Conservation (phyloP, 768 basidiomycete species). For the Coprinopsis strossmayeri region DNA sequence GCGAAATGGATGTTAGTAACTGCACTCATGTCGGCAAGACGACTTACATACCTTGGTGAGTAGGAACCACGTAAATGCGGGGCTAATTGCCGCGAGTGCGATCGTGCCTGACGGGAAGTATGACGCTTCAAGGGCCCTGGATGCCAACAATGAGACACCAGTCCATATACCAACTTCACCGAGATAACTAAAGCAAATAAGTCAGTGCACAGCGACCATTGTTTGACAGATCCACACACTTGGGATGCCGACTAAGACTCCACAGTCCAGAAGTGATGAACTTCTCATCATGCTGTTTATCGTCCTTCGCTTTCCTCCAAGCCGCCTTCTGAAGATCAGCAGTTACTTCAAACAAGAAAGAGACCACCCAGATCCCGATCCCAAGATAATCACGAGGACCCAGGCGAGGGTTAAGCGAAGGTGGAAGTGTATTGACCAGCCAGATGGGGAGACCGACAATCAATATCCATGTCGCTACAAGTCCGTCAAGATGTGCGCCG, state of each 20-base stretch:
- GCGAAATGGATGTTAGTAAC: not conserved
- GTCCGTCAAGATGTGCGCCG: not conserved
- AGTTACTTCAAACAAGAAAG: conserved; percentile 54
- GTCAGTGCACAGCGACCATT: not conserved
- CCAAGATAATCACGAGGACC: conserved; percentile 48
- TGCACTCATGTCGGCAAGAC: not conserved
- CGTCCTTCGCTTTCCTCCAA: conserved; percentile 54
- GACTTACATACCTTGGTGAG: conserved; percentile 37
- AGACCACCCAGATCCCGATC: conserved; percentile 45
- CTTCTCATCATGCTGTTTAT: conserved; percentile 61
- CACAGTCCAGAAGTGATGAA: conserved; percentile 68
- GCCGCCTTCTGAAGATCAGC: conserved; percentile 61
- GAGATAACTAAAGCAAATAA: conserved; percentile 45
- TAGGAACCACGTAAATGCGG: conserved; percentile 59
- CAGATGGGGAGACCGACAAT: conserved; percentile 67
- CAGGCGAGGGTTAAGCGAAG: conserved; percentile 42
- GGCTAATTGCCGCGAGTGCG: conserved; percentile 46
- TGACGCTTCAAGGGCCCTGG: conserved; percentile 37
- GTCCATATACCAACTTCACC: conserved; percentile 68
- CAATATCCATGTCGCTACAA: conserved; percentile 56
- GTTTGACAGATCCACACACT: conserved; percentile 34
- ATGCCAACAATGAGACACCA: conserved; percentile 56
- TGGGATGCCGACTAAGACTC: conserved; percentile 64
- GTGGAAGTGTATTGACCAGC: conserved; percentile 51
- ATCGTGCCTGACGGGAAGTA: conserved; percentile 39